Conservation (phyloP, 2,329 filamentous ascomycete species). For the Calonectria pseudoreteaudii region DNA sequence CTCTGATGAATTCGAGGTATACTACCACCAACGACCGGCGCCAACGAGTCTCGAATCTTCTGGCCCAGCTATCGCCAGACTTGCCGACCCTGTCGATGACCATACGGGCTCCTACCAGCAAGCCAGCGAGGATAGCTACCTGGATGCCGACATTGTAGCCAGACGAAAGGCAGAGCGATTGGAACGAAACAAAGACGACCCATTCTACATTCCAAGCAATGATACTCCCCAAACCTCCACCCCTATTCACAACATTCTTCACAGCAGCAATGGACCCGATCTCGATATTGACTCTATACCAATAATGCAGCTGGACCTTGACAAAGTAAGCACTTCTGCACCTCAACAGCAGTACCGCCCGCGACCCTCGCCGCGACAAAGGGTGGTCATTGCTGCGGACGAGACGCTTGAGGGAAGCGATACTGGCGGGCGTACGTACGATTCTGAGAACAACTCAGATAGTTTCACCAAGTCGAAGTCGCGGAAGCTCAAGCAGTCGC, state of each 20-base stretch:
- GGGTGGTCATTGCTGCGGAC: constrained; percentile 77
- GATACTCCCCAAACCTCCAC: constrained; percentile 74
- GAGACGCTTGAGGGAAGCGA: constrained; percentile 73
- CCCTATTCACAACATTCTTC: constrained; percentile 81
- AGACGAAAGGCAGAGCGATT: constrained; percentile 80
- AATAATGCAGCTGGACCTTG: constrained; percentile 90
- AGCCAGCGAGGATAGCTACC: constrained; percentile 71
- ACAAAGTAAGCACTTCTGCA: constrained; percentile 56
- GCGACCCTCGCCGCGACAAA: constrained; percentile 62
- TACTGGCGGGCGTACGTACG: constrained; percentile 61
- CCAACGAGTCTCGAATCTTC: constrained; percentile 63
- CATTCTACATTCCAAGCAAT: constrained; percentile 84
- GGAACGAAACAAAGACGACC: constrained; percentile 90
- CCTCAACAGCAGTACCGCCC: constrained; percentile 47
- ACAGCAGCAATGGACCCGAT: constrained; percentile 78
- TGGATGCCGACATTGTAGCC: constrained; percentile 80
- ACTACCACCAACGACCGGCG: constrained; percentile 70
- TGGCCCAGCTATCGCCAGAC: constrained; percentile 65
- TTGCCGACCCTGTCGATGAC: constrained; percentile 64
- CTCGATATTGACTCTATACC: constrained; percentile 95
- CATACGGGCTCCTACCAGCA: constrained; percentile 68
- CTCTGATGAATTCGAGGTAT: constrained; percentile 75
- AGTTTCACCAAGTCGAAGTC: constrained; percentile 60
- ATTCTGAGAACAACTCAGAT: constrained; percentile 66
- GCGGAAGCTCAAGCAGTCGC: constrained; percentile 67